phyloP scores from a whole-genome alignment of 208 protist genomes.

The Herpetomonas samuelpessoai region DNA sequence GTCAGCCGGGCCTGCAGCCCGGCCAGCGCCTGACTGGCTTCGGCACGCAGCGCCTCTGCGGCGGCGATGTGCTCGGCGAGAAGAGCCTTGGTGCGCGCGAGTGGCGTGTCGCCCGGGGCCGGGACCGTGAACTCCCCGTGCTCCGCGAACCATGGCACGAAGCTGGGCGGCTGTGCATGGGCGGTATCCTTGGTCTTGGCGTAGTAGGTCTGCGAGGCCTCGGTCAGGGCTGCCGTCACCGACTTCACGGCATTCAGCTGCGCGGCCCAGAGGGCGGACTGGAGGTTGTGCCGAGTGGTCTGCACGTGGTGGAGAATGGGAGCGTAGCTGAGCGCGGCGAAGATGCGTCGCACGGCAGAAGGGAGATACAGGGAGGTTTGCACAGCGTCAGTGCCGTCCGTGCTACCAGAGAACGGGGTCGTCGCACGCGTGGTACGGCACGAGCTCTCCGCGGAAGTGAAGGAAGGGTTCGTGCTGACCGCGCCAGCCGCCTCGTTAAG shows the following conservation, averaged over 20 bases:
- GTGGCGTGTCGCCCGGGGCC: neutral
- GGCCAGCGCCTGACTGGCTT: conserved; percentile 21
- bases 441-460: neutral
- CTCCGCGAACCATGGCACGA: conserved; percentile 16
- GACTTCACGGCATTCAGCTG: conserved; percentile 24
- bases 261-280: conserved; percentile 31
- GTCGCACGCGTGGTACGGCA: neutral
- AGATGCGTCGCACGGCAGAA: conserved; percentile 35
- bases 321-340: conserved; percentile 40
- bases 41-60: conserved; percentile 24
- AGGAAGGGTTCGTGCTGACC: neutral
- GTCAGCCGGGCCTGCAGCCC: conserved; percentile 29
- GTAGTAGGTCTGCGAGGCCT: conserved; percentile 25
- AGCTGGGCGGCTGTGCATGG: conserved; percentile 12
- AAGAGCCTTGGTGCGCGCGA: neutral
- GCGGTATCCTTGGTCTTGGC: conserved; percentile 15
- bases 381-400: neutral
- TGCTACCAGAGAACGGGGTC: neutral
- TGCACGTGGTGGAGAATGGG: conserved; percentile 51
- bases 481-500: neutral
- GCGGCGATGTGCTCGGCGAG: conserved; percentile 18
- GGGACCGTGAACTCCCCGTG: neutral
- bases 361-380: conserved; percentile 16
- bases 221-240: conserved; percentile 24
- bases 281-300: conserved; percentile 24